These are phyloP conservation scores for Sporobolomyces phaffii DNA, from an alignment of 768 basidiomycete genomes.

Conservation along the genomic window DNA sequence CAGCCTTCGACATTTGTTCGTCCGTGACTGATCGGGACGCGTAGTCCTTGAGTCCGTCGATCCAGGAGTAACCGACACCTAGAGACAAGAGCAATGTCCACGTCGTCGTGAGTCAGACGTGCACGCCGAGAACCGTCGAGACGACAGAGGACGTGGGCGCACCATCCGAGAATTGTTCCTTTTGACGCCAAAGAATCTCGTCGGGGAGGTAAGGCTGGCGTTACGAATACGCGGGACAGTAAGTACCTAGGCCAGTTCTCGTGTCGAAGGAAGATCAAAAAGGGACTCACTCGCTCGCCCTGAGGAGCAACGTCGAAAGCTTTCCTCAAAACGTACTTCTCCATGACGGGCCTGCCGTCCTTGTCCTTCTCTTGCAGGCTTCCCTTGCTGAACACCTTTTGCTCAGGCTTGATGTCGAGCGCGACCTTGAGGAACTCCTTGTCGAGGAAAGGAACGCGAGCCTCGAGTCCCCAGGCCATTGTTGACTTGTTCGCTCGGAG, in stretches of 20 bases:
- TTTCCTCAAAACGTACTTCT: constrained; percentile 97
- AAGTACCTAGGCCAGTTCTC: background rate
- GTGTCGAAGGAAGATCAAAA: background rate
- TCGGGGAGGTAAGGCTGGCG: constrained; percentile 79
- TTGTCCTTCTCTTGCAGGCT: constrained; percentile 63
- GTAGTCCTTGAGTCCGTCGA: constrained; percentile 75
- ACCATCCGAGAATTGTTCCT: constrained; percentile 98
- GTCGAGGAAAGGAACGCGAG: constrained; percentile 97
- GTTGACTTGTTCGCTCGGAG: constrained; percentile 99
- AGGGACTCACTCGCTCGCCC: constrained; percentile 57
- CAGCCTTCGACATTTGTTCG: constrained; percentile 66
- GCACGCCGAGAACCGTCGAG: background rate
- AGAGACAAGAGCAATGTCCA: background rate
- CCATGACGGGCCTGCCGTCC: constrained; percentile 87
- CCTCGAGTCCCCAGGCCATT: constrained; percentile 99
- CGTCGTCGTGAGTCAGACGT: too few relatives aligned
- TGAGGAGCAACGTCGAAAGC: constrained; percentile 83
- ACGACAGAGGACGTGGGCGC: constrained; percentile 62
- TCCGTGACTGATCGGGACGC: constrained; percentile 70
- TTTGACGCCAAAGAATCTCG: constrained; percentile 96
- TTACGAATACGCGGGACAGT: background rate
- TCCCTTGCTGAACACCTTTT: constrained; percentile 88
- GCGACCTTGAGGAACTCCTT: constrained; percentile 88
- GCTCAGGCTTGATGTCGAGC: constrained; percentile 79
- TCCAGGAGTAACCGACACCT: constrained; percentile 37